Base-by-base conservation (phyloP, 768 basidiomycete genomes). In the Lentinus tigrinus region DNA sequence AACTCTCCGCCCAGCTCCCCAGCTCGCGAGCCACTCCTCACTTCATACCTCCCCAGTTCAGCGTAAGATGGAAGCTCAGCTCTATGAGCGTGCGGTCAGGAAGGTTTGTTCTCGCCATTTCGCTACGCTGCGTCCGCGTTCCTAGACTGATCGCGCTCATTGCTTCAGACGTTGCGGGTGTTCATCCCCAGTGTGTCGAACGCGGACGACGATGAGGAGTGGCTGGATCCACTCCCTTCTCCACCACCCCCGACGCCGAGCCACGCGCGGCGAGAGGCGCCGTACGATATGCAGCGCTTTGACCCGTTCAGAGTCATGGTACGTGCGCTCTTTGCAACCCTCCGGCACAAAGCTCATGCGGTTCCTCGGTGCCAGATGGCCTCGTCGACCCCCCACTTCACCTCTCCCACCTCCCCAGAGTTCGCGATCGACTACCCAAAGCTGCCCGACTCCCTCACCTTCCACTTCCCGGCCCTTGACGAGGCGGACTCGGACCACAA, bases 271-370 rank as follows among this genome's bases (percentile, higher is more conserved):
- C 36, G 46, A 21, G 44, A 17, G n/a, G 42, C 40, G 23, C 47
- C 54, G 4, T 24, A 53, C 11, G 60, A 60, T 14, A 43, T 52
- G 14, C 55, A 61, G 36, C 55, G 55, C 21, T 56, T 38, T 21
- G 60, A 61, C 21, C 60, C 60, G 1, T 48, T 40, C 47, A 44
- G 23, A 31, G 37, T 27, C 3, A 57, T 52, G 59, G 59, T 60
- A 23, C 2, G 56, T 59, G 11, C 37, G 21, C 19, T 14, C 13
- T 27, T n/a, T 14, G 6, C 13, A 17, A 16, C 17, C 9, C 16
- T 3, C 11, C 40, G 31, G 6, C 31, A 7, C 31, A 31, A 1
- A 31, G 31, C 21, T 37, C 46, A 36, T 16, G 31, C 6, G 4
- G 3, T 26, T 13, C 7, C 17, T 5, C 28, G n/a, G n/a, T n/a